phyloP scores from a whole-genome alignment of 83 land plant genomes.

The Diphasiastrum complanatum region DNA sequence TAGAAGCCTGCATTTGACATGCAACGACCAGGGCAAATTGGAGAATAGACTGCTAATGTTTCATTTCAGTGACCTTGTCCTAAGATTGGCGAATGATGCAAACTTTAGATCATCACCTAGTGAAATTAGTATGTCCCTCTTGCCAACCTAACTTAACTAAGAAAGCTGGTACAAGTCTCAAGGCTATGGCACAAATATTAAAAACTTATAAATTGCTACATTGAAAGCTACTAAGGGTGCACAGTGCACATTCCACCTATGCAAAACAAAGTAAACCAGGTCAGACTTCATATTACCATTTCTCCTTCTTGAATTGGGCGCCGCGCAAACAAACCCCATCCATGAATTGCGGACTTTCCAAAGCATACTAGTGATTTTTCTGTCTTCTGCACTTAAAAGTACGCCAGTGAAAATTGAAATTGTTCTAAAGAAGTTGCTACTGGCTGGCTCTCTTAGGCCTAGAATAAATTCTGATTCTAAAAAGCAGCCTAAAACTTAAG shows the following conservation, averaged over 20 bases:
- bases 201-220: no score
- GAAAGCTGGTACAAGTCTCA: no score
- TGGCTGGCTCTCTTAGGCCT: background rate
- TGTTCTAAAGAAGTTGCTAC: background rate
- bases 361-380: conserved; percentile 69
- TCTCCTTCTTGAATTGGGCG: conserved; percentile 77
- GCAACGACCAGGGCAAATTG: no score
- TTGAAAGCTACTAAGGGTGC: background rate
- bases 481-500: no score
- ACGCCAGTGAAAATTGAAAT: background rate
- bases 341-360: conserved; percentile 86
- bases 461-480: background rate
- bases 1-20: no score
- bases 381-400: conserved; percentile 33
- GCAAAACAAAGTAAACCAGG: background rate
- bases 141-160: no score
- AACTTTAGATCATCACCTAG: no score
- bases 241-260: background rate
- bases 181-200: no score
- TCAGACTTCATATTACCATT: conserved; percentile 45
- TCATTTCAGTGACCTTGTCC: no score
- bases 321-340: conserved; percentile 93
- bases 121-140: no score
- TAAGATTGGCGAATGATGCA: no score
- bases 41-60: no score